Conservation (phyloP, 345 rosid species). For the Sonneratia alba region DNA sequence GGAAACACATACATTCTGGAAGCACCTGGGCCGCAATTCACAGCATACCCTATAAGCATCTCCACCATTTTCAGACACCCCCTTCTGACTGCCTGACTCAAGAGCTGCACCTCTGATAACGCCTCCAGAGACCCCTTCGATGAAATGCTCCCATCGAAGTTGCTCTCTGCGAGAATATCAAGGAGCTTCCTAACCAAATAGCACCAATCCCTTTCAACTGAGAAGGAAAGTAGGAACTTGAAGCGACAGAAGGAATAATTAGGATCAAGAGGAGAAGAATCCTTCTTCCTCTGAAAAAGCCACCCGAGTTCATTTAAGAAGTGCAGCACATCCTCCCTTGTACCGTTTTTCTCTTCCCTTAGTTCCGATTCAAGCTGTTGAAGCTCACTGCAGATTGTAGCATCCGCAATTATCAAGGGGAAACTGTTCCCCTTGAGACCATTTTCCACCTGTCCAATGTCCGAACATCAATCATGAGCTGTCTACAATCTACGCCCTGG, state of each 20-base stretch:
- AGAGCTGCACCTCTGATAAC: slow-evolving; percentile 56
- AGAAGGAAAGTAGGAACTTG: slow-evolving; percentile 57
- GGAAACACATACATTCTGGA: slow-evolving; percentile 40
- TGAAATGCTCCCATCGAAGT: slow-evolving; percentile 26
- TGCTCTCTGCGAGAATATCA: slow-evolving; percentile 52
- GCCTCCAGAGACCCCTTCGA: slow-evolving; percentile 38
- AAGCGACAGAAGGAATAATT: slow-evolving; percentile 49
- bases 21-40: slow-evolving; percentile 14
- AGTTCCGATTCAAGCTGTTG: slow-evolving; percentile 64
- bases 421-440: slow-evolving; percentile 78
- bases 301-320: slow-evolving; percentile 92
- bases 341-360: slow-evolving; percentile 37
- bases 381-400: slow-evolving; percentile 69
- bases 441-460: slow-evolving; percentile 59
- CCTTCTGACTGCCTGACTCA: slow-evolving; percentile 69
- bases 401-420: slow-evolving; percentile 74
- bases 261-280: slow-evolving; percentile 24
- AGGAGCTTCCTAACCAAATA: slow-evolving; percentile 50
- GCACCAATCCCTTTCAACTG: slow-evolving; percentile 71
- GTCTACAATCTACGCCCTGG: slow-evolving; percentile 4
- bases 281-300: slow-evolving; percentile 61
- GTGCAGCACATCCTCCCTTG: slow-evolving; percentile 57
- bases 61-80: slow-evolving; percentile 57
- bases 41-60: slow-evolving; percentile 43
- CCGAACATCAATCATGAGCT: slow-evolving; percentile 4